A percentile compares a stretch with the other conserved stretches of the same genome.
Conservation (phyloP, 2,329 filamentous ascomycete genomes). For the Clonostachys byssicola region DNA sequence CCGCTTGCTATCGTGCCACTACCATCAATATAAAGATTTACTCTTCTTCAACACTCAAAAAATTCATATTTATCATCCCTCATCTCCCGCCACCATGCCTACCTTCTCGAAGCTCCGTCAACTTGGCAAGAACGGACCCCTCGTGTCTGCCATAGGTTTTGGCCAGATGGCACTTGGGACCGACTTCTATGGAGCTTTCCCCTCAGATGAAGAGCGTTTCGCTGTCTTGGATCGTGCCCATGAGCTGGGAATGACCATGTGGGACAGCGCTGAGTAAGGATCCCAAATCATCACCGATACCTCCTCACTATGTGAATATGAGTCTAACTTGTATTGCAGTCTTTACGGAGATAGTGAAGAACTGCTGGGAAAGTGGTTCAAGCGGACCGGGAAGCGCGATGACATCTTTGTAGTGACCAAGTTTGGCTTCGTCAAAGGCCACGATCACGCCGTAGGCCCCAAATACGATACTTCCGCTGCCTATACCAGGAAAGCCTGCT, state of each 20-base stretch:
- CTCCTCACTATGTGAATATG: background rate
- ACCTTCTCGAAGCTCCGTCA: constrained; percentile 4
- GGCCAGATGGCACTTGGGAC: constrained; percentile 43
- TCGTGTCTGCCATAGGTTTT: constrained; percentile 42
- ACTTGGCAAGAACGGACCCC: constrained; percentile 44
- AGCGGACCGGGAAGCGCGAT: constrained; percentile 32
- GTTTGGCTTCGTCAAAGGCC: constrained; percentile 9
- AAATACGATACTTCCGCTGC: constrained; percentile 11
- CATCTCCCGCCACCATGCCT: too few species aligned
- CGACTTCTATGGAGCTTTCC: constrained; percentile 10
- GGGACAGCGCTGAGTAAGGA: constrained; percentile 35
- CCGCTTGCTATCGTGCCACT: too few species aligned
- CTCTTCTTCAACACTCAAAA: too few species aligned
- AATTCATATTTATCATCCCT: too few species aligned
- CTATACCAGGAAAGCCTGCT: constrained; percentile 12
- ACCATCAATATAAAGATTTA: too few species aligned
- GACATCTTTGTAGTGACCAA: constrained; percentile 39
- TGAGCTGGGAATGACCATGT: constrained; percentile 39
- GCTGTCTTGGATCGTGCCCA: constrained; percentile 40
- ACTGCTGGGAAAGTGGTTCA: constrained; percentile 41
- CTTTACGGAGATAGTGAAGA: constrained; percentile 41
- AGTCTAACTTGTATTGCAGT: constrained; percentile 1
- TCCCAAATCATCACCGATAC: background rate
- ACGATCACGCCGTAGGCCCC: background rate
- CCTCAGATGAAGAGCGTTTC: constrained; percentile 40